Evolutionary conservation across 805 yeast genomes (phyloP), one percentile per base, ranked within the genome.

Genomic region (fission yeast (Schizosaccharomyces pombe)): DNA sequence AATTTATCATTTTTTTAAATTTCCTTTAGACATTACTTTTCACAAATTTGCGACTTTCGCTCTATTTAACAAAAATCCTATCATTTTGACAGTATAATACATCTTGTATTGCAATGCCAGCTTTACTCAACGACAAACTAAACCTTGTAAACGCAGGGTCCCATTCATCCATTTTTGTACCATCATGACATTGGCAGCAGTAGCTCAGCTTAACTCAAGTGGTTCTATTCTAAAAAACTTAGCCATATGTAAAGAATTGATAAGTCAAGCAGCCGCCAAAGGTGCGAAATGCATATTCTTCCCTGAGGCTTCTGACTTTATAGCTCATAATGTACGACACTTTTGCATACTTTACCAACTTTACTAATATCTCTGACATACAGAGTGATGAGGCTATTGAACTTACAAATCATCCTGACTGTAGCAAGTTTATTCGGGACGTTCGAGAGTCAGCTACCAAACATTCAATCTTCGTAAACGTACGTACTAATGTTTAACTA

Each of bases 291-390:
- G 11, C 54, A 2, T 91, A 4, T 85, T 91, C 62, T 73, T 89
- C 49, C 97, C 97, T 1, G 98, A 89, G 64, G 97, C 97, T 0
- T 74, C 91, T 3, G 97, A 89, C 64, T 89, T 85, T 64, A 72
- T 89, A 40, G 80, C 94, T 4, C 71, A 76, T 54, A 76, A 77
- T 62, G 53, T 49, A 49, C 22, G 39, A 1, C 4, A 1, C 26
- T 14, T 11, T 16, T 28, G 4, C 39, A 9, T 2, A n/a, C 4
- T n/a, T 8, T 11, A 47, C 2, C 2, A 16, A 2, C 12, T 47
- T 4, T 4, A 11, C 28, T 47, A 24, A 3, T n/a, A 47, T 40
- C 11, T 40, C n/a, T 3, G 9, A 49, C 19, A 22, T 5, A 5
- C 14, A 49, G 53, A 80, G 87, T 1, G 64, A 61, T 0, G 87